Conservation (phyloP, 2,329 filamentous ascomycete species). For the Stenocarpella maydis region DNA sequence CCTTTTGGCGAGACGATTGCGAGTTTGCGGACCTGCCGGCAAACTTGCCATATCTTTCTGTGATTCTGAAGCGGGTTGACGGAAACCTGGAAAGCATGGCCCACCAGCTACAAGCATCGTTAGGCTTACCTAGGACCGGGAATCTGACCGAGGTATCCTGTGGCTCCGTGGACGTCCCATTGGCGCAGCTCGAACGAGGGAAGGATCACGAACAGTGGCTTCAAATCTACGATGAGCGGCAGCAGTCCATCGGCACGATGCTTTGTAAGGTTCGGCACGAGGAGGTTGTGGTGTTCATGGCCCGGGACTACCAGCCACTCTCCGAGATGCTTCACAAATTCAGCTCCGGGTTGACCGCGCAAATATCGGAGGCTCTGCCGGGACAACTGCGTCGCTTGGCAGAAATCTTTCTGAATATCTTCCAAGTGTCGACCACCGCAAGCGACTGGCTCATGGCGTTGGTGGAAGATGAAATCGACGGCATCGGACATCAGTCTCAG, state of each 20-base stretch:
- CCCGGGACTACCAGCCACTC: slow-evolving; percentile 83
- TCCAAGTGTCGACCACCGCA: slow-evolving; percentile 86
- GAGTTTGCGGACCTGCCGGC: slow-evolving; percentile 79
- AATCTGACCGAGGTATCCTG: slow-evolving; percentile 61
- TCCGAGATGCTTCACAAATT: slow-evolving; percentile 87
- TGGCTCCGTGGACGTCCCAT: slow-evolving; percentile 81
- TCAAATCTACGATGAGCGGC: slow-evolving; percentile 78
- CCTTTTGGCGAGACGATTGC: slow-evolving; percentile 85
- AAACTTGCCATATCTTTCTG: slow-evolving; percentile 71
- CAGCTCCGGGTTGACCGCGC: slow-evolving; percentile 80
- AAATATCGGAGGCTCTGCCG: slow-evolving; percentile 82
- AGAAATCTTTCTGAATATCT: slow-evolving; percentile 91
- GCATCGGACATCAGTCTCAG: slow-evolving; percentile 81
- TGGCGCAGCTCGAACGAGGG: slow-evolving; percentile 80
- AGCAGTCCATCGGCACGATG: slow-evolving; percentile 82
- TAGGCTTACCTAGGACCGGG: slow-evolving; percentile 52
- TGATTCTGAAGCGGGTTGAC: slow-evolving; percentile 75
- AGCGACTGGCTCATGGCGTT: slow-evolving; percentile 91
- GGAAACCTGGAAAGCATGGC: slow-evolving; percentile 56
- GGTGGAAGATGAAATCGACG: slow-evolving; percentile 97
- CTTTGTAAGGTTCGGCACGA: slow-evolving; percentile 84
- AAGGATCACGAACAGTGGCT: slow-evolving; percentile 90
- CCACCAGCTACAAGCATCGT: slow-evolving; percentile 53
- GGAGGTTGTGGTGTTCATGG: slow-evolving; percentile 88
- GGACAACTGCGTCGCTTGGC: slow-evolving; percentile 81